Evolutionary conservation across 108 stramenopile species (phyloP).

Genomic region (Mayamaea pseudoterrestris): DNA sequence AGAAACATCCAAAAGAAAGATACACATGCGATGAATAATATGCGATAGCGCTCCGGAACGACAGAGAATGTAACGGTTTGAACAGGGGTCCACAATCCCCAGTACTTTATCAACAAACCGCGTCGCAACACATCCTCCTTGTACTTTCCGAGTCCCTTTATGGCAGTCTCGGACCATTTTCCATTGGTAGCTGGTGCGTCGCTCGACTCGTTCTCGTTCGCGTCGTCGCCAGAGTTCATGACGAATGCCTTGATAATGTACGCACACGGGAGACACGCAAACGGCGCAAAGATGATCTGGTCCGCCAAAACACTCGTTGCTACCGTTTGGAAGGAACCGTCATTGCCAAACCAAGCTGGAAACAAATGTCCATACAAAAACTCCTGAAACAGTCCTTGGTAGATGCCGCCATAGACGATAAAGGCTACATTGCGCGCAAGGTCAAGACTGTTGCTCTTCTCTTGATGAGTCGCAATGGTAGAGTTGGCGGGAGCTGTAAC

Average conservation of each 20-base stretch:
- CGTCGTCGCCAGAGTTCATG: conserved; percentile 17
- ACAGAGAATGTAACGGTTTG: conserved; percentile 39
- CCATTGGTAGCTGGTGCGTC: too few species aligned
- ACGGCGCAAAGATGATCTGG: conserved; percentile 22
- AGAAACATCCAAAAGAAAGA: conserved; percentile 53
- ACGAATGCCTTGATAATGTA: conserved; percentile 43
- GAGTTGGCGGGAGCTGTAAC: neutral
- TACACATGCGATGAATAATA: conserved; percentile 34
- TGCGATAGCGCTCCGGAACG: conserved; percentile 37
- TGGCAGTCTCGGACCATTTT: conserved; percentile 7
- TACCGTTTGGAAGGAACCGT: conserved; percentile 16
- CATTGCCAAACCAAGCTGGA: conserved; percentile 35
- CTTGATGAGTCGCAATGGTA: neutral
- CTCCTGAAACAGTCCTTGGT: conserved; percentile 49
- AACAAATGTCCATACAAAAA: conserved; percentile 46
- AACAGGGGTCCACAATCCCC: conserved; percentile 35
- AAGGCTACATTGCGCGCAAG: conserved; percentile 22
- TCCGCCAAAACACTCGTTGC: conserved; percentile 37
- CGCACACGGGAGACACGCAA: conserved; percentile 42
- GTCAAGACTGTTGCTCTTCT: conserved; percentile 9
- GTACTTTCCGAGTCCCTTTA: conserved; percentile 23
- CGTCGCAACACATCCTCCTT: conserved; percentile 29
- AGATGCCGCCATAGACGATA: conserved; percentile 43
- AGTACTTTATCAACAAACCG: conserved; percentile 47
- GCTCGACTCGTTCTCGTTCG: too few species aligned